phyloP scores from a whole-genome alignment of 2,329 filamentous ascomycete genomes.

The Penicillium brasilianum region DNA sequence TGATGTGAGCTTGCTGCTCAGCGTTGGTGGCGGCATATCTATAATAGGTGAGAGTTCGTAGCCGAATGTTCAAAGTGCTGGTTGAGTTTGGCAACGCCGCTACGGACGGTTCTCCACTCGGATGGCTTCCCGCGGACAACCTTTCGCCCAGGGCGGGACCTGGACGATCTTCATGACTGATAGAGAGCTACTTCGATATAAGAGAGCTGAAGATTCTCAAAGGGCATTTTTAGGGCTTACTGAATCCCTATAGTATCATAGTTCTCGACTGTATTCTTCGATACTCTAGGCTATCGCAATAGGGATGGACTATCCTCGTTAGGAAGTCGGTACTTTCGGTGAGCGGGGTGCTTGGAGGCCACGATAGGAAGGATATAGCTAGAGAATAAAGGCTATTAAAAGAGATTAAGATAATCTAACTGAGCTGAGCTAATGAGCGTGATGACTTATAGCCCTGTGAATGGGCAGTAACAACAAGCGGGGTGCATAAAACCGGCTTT shows the following conservation, averaged over 20 bases:
- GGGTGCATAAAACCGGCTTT: not conserved
- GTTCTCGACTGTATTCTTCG: not conserved
- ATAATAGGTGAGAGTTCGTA: not conserved
- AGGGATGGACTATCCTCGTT: not conserved
- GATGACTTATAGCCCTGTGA: not conserved
- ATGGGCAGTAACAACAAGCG: not conserved
- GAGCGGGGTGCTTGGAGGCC: not conserved
- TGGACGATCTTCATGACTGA: not conserved
- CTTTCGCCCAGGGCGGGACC: not conserved
- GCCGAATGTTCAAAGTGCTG: not conserved
- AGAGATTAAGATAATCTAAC: not conserved
- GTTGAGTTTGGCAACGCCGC: not conserved
- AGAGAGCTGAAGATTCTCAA: not conserved
- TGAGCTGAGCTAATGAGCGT: not conserved
- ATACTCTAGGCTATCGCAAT: not conserved
- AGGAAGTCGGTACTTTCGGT: not conserved
- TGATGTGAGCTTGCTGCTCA: constrained; percentile 18
- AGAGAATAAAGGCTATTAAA: not conserved
- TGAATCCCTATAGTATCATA: not conserved
- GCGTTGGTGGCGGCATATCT: constrained; percentile 16
- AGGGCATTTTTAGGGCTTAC: rapidly evolving
- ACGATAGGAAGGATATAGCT: not conserved
- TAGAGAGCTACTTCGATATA: not conserved
- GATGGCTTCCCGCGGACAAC: constrained; percentile 2
- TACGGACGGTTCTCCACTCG: constrained; percentile 1